A percentile compares a stretch with the other conserved stretches of the same genome.
phyloP scores from a whole-genome alignment of 352 stramenopile genomes.

The Globisporangium iwayamae region DNA sequence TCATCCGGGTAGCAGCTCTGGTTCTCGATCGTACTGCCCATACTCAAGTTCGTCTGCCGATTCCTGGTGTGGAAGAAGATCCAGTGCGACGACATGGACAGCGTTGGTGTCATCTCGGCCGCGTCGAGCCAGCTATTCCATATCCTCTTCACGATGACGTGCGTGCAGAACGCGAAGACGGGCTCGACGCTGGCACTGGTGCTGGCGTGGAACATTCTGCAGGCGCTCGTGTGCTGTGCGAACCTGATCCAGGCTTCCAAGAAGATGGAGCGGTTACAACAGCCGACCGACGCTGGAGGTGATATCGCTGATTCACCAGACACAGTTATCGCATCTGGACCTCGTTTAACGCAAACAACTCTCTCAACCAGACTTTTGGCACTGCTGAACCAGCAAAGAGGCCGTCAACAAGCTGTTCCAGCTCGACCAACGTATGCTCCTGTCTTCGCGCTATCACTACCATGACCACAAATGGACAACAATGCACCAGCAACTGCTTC shows the following conservation, averaged over 20 bases:
- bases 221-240: not conserved
- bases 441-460: not conserved
- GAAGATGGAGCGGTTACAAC: not conserved
- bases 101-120: not conserved
- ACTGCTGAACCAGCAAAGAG: not conserved
- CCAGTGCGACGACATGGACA: not conserved
- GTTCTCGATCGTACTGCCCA: not conserved
- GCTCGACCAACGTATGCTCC: not conserved
- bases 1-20: not conserved
- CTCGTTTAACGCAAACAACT: not conserved
- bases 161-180: conserved; percentile 3
- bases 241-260: not conserved
- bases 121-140: not conserved
- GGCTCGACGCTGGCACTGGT: not conserved
- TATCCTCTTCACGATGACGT: not conserved
- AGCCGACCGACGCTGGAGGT: no score
- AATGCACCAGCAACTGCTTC: not conserved
- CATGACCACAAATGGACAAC: not conserved
- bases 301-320: no score
- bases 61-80: conserved; percentile 2
- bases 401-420: not conserved
- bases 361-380: not conserved
- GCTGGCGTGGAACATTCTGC: not conserved
- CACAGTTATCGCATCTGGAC: no score
- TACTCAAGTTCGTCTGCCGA: not conserved